Conservation (phyloP, 495 filamentous ascomycete genomes). For the Chaetomium tenue region DNA sequence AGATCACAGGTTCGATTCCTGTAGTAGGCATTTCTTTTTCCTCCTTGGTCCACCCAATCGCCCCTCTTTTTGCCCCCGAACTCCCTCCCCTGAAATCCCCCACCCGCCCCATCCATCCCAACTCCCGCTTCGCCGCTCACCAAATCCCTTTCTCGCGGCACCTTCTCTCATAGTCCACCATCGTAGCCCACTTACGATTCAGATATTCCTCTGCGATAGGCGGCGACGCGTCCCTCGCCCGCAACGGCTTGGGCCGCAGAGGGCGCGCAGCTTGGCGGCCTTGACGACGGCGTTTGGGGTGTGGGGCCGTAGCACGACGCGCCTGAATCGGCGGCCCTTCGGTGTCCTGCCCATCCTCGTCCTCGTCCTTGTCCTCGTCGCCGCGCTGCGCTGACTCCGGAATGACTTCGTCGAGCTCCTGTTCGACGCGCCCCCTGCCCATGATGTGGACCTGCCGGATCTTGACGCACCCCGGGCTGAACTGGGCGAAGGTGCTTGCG, state of each 20-base stretch:
- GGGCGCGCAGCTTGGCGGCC: background rate
- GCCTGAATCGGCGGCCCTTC: background rate
- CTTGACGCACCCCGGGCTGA: background rate
- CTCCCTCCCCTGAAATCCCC: too few species aligned
- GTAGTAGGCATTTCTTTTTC: constrained; percentile 31
- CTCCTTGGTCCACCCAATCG: background rate
- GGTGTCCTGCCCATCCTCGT: background rate
- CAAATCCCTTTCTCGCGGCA: background rate
- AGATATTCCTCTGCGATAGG: background rate
- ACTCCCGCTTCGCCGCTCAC: background rate
- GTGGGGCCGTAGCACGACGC: background rate
- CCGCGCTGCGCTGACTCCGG: too few species aligned
- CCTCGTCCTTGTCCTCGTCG: background rate
- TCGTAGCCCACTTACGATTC: background rate
- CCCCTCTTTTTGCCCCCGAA: background rate
- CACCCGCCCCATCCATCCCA: background rate
- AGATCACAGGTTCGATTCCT: constrained; percentile 39
- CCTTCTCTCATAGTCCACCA: background rate
- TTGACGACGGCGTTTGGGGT: too few species aligned
- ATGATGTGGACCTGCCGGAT: background rate
- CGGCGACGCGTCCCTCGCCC: background rate
- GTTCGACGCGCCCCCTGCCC: background rate
- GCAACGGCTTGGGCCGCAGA: background rate
- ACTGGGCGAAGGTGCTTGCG: background rate
- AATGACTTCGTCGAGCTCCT: constrained; percentile 3